Evolutionary conservation across 2,329 filamentous ascomycete genomes (phyloP), one percentile per base, ranked within the genome.

Genomic region (Ophidiomyces ophidiicola): DNA sequence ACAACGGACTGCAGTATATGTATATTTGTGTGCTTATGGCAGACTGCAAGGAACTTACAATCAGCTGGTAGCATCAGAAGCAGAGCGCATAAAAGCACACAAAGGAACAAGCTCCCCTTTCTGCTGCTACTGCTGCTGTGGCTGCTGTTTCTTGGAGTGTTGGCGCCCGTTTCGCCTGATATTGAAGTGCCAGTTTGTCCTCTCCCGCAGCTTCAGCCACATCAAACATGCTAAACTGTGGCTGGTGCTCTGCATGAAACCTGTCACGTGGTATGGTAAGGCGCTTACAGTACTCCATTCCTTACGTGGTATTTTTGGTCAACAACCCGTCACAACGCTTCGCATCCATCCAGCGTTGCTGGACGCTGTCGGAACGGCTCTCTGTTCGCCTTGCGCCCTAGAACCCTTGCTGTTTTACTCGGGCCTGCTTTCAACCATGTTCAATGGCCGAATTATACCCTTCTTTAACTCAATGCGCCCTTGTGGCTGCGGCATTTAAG

Each of bases 401-500:
- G n/a, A n/a, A n/a, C n/a, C n/a, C n/a, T n/a, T n/a, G n/a, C n/a
- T n/a, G n/a, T n/a, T n/a, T n/a, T n/a, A n/a, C n/a, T n/a, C n/a
- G n/a, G n/a, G n/a, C n/a, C n/a, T 10, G 5, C 18, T 32, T n/a
- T 25, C 6, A 21, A 35, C 41, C 40, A 43, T 41, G 36, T 21
- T 21, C 52, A 54, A 93, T 93, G 85, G 71, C 78, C 55, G 82
- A 88, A 48, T 63, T 77, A 39, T 86, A 87, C 59, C 90, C 90
- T 41, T 83, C 87, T n/a, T 71, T 96, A 61, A 68, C 76, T 59
- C 87, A 94, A 67, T 87, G 81, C 69, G 84, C 85, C 50, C 65
- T 93, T 50, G 78, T 92, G 48, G 81, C 87, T 41, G 80, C 82
- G 17, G 85, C 86, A 23, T 76, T 96, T 60, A 96, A 96, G 67